Base-by-base conservation (phyloP, 2,329 filamentous ascomycete species). In the Sphaerulina musiva region DNA sequence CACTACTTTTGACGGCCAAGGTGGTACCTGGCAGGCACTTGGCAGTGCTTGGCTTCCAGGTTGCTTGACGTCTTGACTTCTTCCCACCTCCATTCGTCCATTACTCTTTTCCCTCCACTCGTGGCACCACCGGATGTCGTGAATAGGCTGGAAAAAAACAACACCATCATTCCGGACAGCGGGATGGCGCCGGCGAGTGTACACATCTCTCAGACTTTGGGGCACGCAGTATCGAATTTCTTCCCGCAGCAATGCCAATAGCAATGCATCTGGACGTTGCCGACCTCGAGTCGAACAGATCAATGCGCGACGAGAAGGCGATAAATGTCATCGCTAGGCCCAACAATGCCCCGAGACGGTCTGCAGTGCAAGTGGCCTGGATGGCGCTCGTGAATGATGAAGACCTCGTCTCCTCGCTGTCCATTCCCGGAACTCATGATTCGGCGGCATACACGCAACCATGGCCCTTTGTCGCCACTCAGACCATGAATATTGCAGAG, bases 391-490 rank as follows among this genome's bases (percentile, higher is more conserved):
- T 70, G 12, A 51, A 62, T 38, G 63, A 64, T 46, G 46, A 60
- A 7, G 56, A 54, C 1, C 59, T 58, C 10, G 38, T 70, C 20
- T 68, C 68, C 12, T 58, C 59, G 10, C 56, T 70, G 2, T 65
- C 67, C 3, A 66, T 71, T 32, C 69, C 69, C 0, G 69, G 69
- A 14, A 71, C 69, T 2, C 69, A 71, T 53, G 68, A 71, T 53
- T 68, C 64, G 46, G 63, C 67, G 5, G 70, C 72, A 2, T 68
- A 62, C 48, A 70, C 67, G 6, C 61, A 57, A n/a, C 60, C 61
- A 20, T 67, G 61, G 61, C 68, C 69, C 3, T 71, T 69, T 53
- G 58, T 71, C 36, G 52, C 64, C 8, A 70, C 68, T 6, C 69
- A 71, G 44, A 63, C 54, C 2, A 62, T 70, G 49, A 53, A 57